Evolutionary conservation across 495 filamentous ascomycete species (phyloP).

Genomic region (Penicillium bialowiezense): DNA sequence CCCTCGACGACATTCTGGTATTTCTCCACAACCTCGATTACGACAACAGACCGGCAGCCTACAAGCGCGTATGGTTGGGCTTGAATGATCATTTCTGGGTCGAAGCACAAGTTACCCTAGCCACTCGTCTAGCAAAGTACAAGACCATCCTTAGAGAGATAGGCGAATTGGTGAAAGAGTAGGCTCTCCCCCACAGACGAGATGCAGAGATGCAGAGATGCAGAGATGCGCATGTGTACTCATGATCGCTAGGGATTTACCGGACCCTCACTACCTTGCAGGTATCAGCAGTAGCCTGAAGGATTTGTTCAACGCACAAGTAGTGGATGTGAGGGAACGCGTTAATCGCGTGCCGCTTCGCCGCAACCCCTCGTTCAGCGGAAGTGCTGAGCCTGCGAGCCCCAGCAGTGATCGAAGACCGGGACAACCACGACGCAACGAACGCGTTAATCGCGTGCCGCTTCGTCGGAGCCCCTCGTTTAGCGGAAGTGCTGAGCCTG

Average conservation of each 20-base stretch:
- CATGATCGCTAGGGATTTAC: slow-evolving; percentile 23
- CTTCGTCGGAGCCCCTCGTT: slow-evolving; percentile 29
- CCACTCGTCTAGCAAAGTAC: slow-evolving; percentile 53
- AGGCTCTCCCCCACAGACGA: slow-evolving; percentile 15
- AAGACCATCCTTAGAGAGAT: slow-evolving; percentile 49
- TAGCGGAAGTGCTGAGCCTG: slow-evolving; percentile 26
- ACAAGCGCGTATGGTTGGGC: slow-evolving; percentile 52
- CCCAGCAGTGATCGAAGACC: slow-evolving; percentile 31
- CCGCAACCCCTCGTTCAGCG: slow-evolving; percentile 28
- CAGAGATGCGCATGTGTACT: slow-evolving; percentile 4
- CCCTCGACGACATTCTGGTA: slow-evolving; percentile 49
- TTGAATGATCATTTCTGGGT: slow-evolving; percentile 47
- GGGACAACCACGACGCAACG: slow-evolving; percentile 25
- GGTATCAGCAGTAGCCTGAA: slow-evolving; percentile 36
- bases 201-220: no score
- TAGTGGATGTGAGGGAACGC: slow-evolving; percentile 29
- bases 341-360: slow-evolving; percentile 37
- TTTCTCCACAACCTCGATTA: slow-evolving; percentile 49
- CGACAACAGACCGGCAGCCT: slow-evolving; percentile 35
- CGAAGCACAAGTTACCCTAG: slow-evolving; percentile 48
- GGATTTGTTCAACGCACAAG: slow-evolving; percentile 36
- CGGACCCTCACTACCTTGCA: slow-evolving; percentile 28
- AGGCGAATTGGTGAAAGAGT: slow-evolving; percentile 46
- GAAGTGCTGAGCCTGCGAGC: slow-evolving; percentile 25
- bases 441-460: slow-evolving; percentile 35